phyloP scores from a whole-genome alignment of 2,329 filamentous ascomycete species.

The Sporothrix brasiliensis region DNA sequence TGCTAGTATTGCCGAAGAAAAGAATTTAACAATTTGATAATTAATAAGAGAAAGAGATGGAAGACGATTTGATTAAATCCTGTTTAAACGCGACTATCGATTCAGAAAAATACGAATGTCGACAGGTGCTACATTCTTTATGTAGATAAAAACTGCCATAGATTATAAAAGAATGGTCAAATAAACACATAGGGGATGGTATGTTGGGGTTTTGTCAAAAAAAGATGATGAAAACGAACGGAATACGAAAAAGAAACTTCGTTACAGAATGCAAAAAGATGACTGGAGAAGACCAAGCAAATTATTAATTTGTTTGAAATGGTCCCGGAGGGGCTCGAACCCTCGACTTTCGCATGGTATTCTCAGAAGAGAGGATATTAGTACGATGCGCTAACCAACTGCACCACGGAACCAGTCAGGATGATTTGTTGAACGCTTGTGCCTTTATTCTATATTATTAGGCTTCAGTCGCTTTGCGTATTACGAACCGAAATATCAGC shows the following conservation, averaged over 20 bases:
- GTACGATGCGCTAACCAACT: slow-evolving; percentile 39
- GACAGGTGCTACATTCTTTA: no score
- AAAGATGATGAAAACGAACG: not conserved
- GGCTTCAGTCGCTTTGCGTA: not conserved
- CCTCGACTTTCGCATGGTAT: slow-evolving; percentile 38
- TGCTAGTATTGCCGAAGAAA: no score
- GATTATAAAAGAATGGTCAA: no score
- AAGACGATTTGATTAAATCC: no score
- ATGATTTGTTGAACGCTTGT: slow-evolving; percentile 22
- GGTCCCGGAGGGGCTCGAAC: slow-evolving; percentile 38
- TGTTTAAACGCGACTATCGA: no score
- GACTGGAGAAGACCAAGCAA: slow-evolving; percentile 29
- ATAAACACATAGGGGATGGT: not conserved
- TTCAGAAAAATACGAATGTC: no score
- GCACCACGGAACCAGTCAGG: slow-evolving; percentile 37
- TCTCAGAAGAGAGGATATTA: slow-evolving; percentile 34
- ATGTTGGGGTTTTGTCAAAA: not conserved
- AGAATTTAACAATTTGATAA: no score
- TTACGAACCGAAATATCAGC: no score
- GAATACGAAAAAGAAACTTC: not conserved
- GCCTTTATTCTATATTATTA: not conserved
- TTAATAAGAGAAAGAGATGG: no score
- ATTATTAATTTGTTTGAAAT: slow-evolving; percentile 31
- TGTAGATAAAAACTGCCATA: not conserved
- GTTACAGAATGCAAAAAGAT: slow-evolving; percentile 16